Base-by-base conservation (phyloP, 2,329 filamentous ascomycete species). In the Zalaria obscura region DNA sequence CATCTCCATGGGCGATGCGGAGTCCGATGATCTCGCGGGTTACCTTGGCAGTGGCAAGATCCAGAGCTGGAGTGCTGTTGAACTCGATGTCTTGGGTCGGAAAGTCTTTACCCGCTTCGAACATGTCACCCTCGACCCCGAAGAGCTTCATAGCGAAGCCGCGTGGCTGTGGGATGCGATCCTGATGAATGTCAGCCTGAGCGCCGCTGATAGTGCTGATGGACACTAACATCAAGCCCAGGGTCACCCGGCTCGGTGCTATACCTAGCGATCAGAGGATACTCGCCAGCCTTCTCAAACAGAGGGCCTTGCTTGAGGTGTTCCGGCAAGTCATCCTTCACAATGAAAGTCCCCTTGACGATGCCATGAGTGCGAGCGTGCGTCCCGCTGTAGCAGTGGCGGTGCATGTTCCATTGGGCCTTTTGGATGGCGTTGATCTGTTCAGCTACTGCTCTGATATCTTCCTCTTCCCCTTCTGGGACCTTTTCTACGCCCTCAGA, bases 131-230 rank as follows among this genome's bases (percentile, higher is more conserved):
- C 4, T 59, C 38, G n/a, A 71, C 62, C 40, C 64, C 60, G 52
- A 72, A 72, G 35, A 71, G 50, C 47, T 71, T 71, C 57, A 72
- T 68, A 7, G 54, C 63, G 35, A 70, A 64, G 25, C 66, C 68
- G 33, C 66, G 59, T 3, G 66, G 67, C 40, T 65, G 61, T 0
- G 66, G 58, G 25, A 64, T 62, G 26, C 58, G 59, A 40, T 68
- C 59, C 43, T 56, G 1, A 5, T 33, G 25, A 5, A 8, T 5
- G 7, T 44, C 26, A 39, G 39, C 27, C 25, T 18, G 18, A 18
- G 18, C 18, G 18, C 18, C 18, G 18, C 18, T 18, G 18, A 18
- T 18, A 2, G 18, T 18, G 18, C 18, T 18, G 18, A 2, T 18
- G 18, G 18, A 18, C 18, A 18, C 51, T 34, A 36, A 55, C 54